Conservation (phyloP, 306 rosid genomes). For the Biancaea sappan region DNA sequence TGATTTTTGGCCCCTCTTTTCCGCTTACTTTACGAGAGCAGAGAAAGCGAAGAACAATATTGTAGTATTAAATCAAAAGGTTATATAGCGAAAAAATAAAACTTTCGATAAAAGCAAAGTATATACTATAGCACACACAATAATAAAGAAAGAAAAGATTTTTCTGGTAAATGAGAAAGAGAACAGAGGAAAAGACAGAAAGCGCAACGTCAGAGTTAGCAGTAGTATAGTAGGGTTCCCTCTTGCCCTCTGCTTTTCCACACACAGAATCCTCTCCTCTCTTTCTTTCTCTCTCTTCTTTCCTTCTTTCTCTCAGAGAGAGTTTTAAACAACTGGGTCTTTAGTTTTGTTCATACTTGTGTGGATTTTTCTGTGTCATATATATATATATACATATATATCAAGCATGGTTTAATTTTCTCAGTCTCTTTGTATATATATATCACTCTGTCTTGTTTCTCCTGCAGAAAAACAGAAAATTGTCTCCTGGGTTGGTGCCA, state of each 20-base stretch:
- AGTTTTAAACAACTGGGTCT: constrained; percentile 37
- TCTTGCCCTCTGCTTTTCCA: constrained; percentile 50
- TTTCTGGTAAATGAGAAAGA: constrained; percentile 48
- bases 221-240: constrained; percentile 58
- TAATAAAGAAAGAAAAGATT: constrained; percentile 30
- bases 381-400: no score
- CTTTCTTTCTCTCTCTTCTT: not conserved
- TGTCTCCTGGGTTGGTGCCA: constrained; percentile 84
- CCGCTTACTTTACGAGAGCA: constrained; percentile 51
- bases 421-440: no score
- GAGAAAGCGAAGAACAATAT: constrained; percentile 39
- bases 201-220: constrained; percentile 87
- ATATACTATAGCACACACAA: constrained; percentile 11
- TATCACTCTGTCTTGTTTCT: constrained; percentile 46
- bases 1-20: constrained; percentile 7
- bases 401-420: constrained; percentile 48
- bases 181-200: constrained; percentile 91
- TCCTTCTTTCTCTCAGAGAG: constrained; percentile 19
- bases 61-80: constrained; percentile 42
- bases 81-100: constrained; percentile 39
- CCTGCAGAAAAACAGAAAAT: constrained; percentile 51
- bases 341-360: constrained; percentile 60
- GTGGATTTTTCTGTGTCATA: constrained; percentile 66
- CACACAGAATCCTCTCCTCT: constrained; percentile 39
- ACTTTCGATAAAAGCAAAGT: constrained; percentile 37